Evolutionary conservation across 768 basidiomycete genomes (phyloP).

Genomic region (Leccinum rimulosum): DNA sequence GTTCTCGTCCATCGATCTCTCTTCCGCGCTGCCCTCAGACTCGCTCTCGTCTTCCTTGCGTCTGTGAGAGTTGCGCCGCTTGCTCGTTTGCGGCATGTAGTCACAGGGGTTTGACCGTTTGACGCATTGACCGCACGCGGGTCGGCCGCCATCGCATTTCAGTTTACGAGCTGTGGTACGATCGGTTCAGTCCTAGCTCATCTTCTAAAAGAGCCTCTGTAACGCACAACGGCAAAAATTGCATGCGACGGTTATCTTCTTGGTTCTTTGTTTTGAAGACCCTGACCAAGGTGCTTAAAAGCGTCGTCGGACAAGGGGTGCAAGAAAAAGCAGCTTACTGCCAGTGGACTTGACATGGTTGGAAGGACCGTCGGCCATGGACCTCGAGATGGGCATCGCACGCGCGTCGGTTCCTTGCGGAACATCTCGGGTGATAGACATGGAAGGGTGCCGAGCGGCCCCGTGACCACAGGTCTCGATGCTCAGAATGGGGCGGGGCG

Average conservation of each 20-base stretch:
- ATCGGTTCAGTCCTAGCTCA: conserved; percentile 19
- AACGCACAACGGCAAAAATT: conserved; percentile 87
- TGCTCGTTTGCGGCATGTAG: conserved; percentile 71
- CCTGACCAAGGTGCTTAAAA: conserved; percentile 35
- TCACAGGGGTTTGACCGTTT: conserved; percentile 79
- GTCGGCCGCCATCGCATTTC: conserved; percentile 84
- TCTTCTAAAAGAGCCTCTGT: conserved; percentile 11
- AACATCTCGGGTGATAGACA: conserved; percentile 47
- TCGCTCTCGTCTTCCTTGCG: conserved; percentile 59
- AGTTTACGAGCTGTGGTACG: conserved; percentile 68
- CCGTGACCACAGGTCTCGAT: conserved; percentile 57
- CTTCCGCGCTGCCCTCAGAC: conserved; percentile 64
- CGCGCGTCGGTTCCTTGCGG: conserved; percentile 45
- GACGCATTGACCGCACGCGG: conserved; percentile 77
- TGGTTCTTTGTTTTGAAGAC: conserved; percentile 65
- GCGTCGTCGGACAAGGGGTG: conserved; percentile 5
- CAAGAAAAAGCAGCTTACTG: conserved; percentile 34
- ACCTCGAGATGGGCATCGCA: conserved; percentile 40
- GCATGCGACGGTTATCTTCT: conserved; percentile 88
- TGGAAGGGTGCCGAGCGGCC: conserved; percentile 42
- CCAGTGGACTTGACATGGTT: conserved; percentile 34
- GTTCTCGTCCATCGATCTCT: conserved; percentile 49
- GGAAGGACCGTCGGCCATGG: conserved; percentile 35
- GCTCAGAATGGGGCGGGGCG: conserved; percentile 55
- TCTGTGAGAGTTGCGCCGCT: conserved; percentile 64